Evolutionary conservation across 257 asterid genomes (phyloP).

Genomic region (Nyctanthes arbortristis): DNA sequence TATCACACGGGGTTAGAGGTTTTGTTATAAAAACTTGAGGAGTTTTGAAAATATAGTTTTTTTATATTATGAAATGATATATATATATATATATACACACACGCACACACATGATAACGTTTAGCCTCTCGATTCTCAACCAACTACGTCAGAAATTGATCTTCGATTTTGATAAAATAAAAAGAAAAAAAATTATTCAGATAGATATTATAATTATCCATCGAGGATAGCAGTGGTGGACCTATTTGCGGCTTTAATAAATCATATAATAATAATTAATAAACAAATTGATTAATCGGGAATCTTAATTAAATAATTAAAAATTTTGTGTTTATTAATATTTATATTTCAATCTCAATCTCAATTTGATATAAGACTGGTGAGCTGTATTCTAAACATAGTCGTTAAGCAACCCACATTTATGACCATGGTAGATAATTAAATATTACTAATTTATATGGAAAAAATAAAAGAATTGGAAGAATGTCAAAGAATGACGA

Average conservation of each 20-base stretch:
- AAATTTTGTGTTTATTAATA: background rate
- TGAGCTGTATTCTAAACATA: constrained; percentile 38
- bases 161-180: too few species aligned
- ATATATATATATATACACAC: too few species aligned
- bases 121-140: too few species aligned
- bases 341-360: background rate
- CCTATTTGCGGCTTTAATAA: background rate
- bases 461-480: background rate
- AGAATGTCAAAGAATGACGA: constrained; percentile 39
- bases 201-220: too few species aligned
- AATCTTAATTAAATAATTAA: constrained; percentile 15
- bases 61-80: too few species aligned
- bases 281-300: constrained; percentile 11
- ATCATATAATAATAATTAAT: background rate
- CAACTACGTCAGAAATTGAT: too few species aligned
- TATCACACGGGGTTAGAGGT: too few species aligned
- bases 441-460: constrained; percentile 4
- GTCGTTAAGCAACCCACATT: constrained; percentile 25
- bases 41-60: too few species aligned
- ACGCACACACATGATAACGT: too few species aligned
- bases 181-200: too few species aligned
- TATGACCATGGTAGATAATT: background rate
- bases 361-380: constrained; percentile 20
- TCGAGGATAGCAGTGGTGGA: background rate
- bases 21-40: too few species aligned